Conservation (phyloP, 805 yeast genomes). For the Cyberlindnera bimundalis region DNA sequence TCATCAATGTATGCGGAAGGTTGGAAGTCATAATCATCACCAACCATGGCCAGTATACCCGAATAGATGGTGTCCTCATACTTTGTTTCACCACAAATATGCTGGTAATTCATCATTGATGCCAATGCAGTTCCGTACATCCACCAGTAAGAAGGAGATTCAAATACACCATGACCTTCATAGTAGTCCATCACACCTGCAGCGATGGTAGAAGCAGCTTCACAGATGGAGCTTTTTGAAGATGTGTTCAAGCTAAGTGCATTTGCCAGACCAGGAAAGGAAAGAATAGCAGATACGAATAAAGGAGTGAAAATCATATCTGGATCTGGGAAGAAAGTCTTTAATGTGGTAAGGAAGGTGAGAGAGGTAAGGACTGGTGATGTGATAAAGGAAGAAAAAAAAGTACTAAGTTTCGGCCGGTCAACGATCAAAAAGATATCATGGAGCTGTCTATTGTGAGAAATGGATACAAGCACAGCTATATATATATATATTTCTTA, state of each 20-base stretch:
- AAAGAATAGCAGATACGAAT: background rate
- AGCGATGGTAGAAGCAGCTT: constrained; percentile 54
- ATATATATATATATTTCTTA: too few relatives aligned
- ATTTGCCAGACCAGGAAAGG: background rate
- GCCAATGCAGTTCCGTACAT: constrained; percentile 81
- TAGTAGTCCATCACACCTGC: constrained; percentile 66
- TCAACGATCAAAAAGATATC: too few relatives aligned
- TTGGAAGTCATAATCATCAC: constrained; percentile 48
- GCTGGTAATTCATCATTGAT: constrained; percentile 67
- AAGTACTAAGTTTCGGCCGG: too few relatives aligned
- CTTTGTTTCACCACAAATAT: constrained; percentile 63
- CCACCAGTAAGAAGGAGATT: constrained; percentile 76
- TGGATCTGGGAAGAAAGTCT: too few relatives aligned
- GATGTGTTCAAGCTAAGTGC: constrained; percentile 6
- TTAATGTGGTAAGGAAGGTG: background rate
- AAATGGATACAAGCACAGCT: too few relatives aligned
- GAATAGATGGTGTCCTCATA: constrained; percentile 52
- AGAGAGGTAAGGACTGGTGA: background rate
- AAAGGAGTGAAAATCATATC: background rate
- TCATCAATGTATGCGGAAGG: constrained; percentile 55
- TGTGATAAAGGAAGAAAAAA: background rate
- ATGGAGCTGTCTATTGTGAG: too few relatives aligned
- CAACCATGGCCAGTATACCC: constrained; percentile 44
- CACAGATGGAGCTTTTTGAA: constrained; percentile 26
- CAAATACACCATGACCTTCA: constrained; percentile 64